Base-by-base conservation (phyloP, 2,329 filamentous ascomycete genomes). In the Aspergillus brasiliensis region DNA sequence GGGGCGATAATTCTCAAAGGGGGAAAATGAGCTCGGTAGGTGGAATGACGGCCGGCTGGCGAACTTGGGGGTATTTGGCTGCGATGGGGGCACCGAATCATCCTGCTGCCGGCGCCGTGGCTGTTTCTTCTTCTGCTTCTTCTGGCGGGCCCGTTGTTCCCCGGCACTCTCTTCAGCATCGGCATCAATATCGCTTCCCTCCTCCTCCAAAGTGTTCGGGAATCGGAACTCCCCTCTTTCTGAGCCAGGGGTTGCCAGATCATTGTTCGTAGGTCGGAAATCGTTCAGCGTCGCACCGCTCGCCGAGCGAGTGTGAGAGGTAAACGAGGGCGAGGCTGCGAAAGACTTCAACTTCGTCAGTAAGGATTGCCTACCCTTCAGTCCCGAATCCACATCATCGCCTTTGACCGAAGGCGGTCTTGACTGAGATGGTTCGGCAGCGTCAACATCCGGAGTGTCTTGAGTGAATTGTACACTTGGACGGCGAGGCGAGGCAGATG, bases 161-260 rank as follows among this genome's bases (percentile, higher is more conserved):
- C 92, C 91, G 0, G 88, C 91, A 47, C 92, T 96, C 72, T 95
- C 91, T 72, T 96, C 93, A 1, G 89, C 91, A 73, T 95, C 91
- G 0, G 90, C 88, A 69, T 90, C 88, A 13, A 82, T 86, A 73
- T 93, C 91, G 72, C 87, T 91, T 19, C 86, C 87, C 59, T 83
- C 82, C 64, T 85, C 84, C 44, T 79, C 75, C 57, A 87, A 73
- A 1, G 82, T 85, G 19, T 83, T 80, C 8, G 84, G 84, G 63
- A 86, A 80, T 58, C 81, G 79, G 49, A 81, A 78, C 28, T 79
- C 77, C 27, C 78, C 78, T 62, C 79, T 75, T 68, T 84, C 82
- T n/a, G 80, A 80, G 15, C 74, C 75, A 5, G 82, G 81, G 0
- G 81, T 81, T 21, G 78, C 71, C 19, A 77, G 47, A 17, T 77